A percentile compares a stretch with the other conserved stretches of the same genome.
Conservation (phyloP, 1,284 basidiomycete species). For the Cryptococcus jaspeensis region DNA sequence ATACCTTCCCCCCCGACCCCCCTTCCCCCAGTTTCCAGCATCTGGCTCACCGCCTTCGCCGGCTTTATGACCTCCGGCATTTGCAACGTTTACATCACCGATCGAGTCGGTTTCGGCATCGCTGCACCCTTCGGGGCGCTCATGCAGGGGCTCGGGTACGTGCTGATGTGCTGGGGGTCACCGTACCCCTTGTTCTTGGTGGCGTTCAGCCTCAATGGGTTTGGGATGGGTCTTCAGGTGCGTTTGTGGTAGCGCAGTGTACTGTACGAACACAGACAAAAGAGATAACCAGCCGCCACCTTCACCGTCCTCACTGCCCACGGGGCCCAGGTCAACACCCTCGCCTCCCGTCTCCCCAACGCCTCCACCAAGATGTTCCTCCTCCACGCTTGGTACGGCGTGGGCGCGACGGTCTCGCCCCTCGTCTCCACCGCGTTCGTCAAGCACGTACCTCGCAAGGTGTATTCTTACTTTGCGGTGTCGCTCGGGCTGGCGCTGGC, state of each 20-base stretch:
- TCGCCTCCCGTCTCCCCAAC: slow-evolving; percentile 36
- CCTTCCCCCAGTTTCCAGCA: slow-evolving; percentile 58
- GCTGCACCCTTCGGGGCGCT: slow-evolving; percentile 43
- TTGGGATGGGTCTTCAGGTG: slow-evolving; percentile 61
- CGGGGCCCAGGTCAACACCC: slow-evolving; percentile 45
- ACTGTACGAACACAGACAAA: no score
- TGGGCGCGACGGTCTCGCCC: slow-evolving; percentile 66
- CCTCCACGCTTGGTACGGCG: slow-evolving; percentile 62
- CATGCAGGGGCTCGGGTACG: slow-evolving; percentile 56
- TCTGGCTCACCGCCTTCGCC: slow-evolving; percentile 60
- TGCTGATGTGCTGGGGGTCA: slow-evolving; percentile 60
- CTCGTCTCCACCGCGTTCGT: slow-evolving; percentile 69
- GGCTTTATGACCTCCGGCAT: slow-evolving; percentile 58
- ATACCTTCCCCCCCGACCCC: no score
- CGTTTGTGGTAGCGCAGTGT: no score
- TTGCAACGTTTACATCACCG: slow-evolving; percentile 57
- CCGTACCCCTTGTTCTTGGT: slow-evolving; percentile 68
- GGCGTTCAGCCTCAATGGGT: slow-evolving; percentile 62
- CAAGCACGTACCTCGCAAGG: slow-evolving; percentile 53
- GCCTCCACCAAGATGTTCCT: slow-evolving; percentile 61
- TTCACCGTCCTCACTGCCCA: not conserved
- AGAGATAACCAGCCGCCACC: no score
- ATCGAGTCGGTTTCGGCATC: slow-evolving; percentile 61
- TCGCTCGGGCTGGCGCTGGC: slow-evolving; percentile 60
- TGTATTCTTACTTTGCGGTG: slow-evolving; percentile 62